phyloP scores from a whole-genome alignment of 2,329 filamentous ascomycete species.

The Aspergillus arachidicola region DNA sequence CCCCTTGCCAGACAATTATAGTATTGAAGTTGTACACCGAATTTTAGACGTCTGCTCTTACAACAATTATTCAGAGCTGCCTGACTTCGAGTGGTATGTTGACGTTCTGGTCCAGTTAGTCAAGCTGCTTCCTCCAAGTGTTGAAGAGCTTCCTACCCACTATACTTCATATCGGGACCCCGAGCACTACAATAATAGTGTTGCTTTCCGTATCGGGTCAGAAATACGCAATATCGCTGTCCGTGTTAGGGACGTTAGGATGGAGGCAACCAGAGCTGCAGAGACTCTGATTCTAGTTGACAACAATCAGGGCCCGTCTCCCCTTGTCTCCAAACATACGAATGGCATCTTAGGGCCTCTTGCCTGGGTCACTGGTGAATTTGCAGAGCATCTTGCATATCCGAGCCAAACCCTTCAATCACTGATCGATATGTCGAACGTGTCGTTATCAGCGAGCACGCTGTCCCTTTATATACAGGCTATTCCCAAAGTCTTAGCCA shows the following conservation, averaged over 20 bases:
- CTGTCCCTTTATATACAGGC: slow-evolving; percentile 83
- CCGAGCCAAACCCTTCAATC: slow-evolving; percentile 73
- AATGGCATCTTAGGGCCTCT: slow-evolving; percentile 72
- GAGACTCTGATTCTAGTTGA: slow-evolving; percentile 69
- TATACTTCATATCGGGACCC: slow-evolving; percentile 15
- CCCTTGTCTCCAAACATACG: slow-evolving; percentile 52
- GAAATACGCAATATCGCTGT: slow-evolving; percentile 91
- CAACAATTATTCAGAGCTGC: slow-evolving; percentile 81
- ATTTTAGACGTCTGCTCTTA: slow-evolving; percentile 88
- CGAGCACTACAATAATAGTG: slow-evolving; percentile 19
- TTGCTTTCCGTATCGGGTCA: slow-evolving; percentile 64
- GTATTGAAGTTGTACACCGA: slow-evolving; percentile 75
- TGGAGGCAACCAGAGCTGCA: slow-evolving; percentile 78
- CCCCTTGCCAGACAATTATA: slow-evolving; percentile 78
- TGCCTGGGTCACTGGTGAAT: slow-evolving; percentile 89
- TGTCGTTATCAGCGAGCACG: slow-evolving; percentile 62
- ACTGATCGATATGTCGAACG: slow-evolving; percentile 68
- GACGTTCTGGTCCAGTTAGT: slow-evolving; percentile 85
- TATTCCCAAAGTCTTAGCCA: slow-evolving; percentile 79
- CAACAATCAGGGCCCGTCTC: slow-evolving; percentile 61
- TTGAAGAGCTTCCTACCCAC: slow-evolving; percentile 25
- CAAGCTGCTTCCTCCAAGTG: slow-evolving; percentile 55
- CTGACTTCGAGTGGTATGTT: slow-evolving; percentile 97
- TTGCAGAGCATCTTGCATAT: slow-evolving; percentile 69
- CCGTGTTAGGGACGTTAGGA: slow-evolving; percentile 81